Percentiles rank a stretch among this genome's conserved stretches.
Evolutionary conservation across 2,329 filamentous ascomycete species (phyloP).

Genomic region (Endothia cerciana): DNA sequence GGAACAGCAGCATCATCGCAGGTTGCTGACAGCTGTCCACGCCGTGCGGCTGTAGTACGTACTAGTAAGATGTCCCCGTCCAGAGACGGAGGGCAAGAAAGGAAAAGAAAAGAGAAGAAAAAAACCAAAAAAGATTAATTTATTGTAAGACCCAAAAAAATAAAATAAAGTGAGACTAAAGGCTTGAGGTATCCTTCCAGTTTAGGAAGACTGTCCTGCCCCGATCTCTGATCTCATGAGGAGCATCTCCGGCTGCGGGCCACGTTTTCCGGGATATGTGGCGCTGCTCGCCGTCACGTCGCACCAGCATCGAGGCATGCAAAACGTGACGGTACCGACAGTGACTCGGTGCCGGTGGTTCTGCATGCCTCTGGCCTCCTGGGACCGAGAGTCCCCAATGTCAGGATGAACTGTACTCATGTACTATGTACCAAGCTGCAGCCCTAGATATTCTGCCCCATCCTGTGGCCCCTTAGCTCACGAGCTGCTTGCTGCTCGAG

Average conservation of each 20-base stretch:
- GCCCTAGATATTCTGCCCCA: neutral
- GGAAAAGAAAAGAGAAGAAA: neutral
- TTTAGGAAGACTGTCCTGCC: neutral
- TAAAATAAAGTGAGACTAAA: neutral
- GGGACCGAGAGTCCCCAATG: neutral
- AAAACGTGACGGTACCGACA: neutral
- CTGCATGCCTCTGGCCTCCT: neutral
- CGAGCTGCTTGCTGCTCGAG: neutral
- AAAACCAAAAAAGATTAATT: neutral
- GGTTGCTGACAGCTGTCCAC: conserved; percentile 11
- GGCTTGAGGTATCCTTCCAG: neutral
- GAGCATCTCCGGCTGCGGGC: neutral
- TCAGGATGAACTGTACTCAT: neutral
- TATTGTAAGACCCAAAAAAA: neutral
- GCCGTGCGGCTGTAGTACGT: neutral
- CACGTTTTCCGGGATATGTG: neutral
- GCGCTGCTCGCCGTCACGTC: neutral
- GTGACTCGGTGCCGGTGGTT: conserved; percentile 1
- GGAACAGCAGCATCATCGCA: neutral
- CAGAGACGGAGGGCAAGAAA: neutral
- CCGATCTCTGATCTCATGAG: neutral
- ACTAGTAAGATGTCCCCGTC: neutral
- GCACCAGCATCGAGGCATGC: neutral
- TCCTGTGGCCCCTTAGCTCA: neutral
- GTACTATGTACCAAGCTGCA: neutral